Evolutionary conservation across 2,329 filamentous ascomycete species (phyloP), one percentile per base, ranked within the genome.

Genomic region (Fulvia fulva): DNA sequence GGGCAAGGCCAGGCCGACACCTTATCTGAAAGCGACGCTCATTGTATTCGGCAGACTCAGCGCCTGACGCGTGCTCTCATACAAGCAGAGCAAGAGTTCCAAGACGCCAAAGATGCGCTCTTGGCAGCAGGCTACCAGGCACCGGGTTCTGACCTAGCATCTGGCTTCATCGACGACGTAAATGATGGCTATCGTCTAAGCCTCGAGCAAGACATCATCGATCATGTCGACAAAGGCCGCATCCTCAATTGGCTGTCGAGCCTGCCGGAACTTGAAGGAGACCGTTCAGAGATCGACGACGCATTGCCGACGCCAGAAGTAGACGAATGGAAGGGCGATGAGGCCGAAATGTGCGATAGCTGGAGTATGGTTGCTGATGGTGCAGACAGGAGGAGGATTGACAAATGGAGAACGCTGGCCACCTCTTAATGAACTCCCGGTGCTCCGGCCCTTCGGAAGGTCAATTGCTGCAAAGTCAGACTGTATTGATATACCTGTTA

Each of bases 321-420:
- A n/a, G 32, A 43, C 37, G 19, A 25, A 4, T 25, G 11, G 14
- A 34, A 53, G 14, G n/a, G 21, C 50, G 50, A 43, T 25, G 37
- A n/a, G 8, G 51, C 44, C 32, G 19, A 53, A 2, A 12, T 53
- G 22, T 34, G 25, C 21, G 51, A 53, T 34, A 53, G 51, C 34
- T 46, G 54, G 19, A 67, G 65, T 51, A 45, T 64, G 44, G 59
- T 66, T 14, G 63, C 60, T 14, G 54, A 63, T 23, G 59, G 60
- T 21, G 34, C 45, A 43, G 41, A 56, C 32, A 51, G 63, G 37
- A 55, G 56, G 34, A 49, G 56, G n/a, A 63, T 67, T 32, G 62
- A 67, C 51, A 64, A 57, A 43, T 65, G 59, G 63, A 51, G 55
- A 51, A 21, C 21, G 21, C n/a, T 47, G 26, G 32, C 22, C 22